Evolutionary conservation across 345 rosid genomes (phyloP).

Genomic region (Salix brachista): DNA sequence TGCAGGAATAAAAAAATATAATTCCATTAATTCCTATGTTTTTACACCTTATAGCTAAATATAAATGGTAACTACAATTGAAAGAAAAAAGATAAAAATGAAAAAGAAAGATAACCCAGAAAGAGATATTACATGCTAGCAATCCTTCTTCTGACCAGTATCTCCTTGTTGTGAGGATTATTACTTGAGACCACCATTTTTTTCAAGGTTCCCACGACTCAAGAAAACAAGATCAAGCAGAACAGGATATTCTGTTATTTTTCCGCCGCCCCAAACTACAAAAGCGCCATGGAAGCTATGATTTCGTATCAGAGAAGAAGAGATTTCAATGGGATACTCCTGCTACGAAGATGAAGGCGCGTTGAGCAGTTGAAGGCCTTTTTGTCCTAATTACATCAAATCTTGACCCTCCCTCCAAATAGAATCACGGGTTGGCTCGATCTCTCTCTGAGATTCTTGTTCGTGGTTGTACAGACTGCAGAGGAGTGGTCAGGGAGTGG

Average conservation of each 20-base stretch:
- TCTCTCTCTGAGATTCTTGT: not conserved
- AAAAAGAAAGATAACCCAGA: not conserved
- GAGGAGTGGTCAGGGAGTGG: not conserved
- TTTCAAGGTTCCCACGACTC: not conserved
- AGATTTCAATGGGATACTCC: not conserved
- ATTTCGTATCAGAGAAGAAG: not conserved
- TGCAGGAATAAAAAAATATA: not conserved
- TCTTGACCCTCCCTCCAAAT: not conserved
- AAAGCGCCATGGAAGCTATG: not conserved
- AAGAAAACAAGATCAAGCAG: not conserved
- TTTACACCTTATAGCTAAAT: not conserved
- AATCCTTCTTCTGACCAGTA: conserved; percentile 58
- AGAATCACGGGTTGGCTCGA: not conserved
- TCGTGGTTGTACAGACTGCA: not conserved
- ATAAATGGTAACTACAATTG: not conserved
- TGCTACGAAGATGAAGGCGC: not conserved
- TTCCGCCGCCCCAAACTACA: not conserved
- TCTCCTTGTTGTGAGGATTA: conserved; percentile 16
- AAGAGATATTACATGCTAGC: conserved; percentile 50
- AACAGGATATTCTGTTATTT: not conserved
- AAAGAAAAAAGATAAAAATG: not conserved
- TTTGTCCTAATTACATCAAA: not conserved
- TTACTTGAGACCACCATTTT: conserved; percentile 1
- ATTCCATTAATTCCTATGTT: not conserved
- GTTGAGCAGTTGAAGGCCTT: not conserved